Base-by-base conservation (phyloP, 345 rosid species). In the Salix brachista region DNA sequence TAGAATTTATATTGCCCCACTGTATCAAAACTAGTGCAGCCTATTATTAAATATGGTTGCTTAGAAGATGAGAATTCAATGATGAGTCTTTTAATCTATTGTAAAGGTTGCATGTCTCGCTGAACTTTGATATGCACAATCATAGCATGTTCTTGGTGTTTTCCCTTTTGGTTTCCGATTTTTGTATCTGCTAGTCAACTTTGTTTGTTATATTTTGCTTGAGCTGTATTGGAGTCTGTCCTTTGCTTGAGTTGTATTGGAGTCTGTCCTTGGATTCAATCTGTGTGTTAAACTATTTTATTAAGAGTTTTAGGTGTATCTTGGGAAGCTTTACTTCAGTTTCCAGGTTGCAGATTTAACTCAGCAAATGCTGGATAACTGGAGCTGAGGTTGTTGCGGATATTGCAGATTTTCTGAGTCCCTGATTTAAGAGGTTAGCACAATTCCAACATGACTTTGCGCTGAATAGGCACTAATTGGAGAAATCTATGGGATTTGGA, bases 301-400 rank as follows among this genome's bases (percentile, higher is more conserved):
- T 54, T 60, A 28, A 73, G 81, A 36, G 12, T 50, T 52, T 19
- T 73, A 34, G 87, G 72, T 79, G 34, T 72, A 73, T 84, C 69
- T 84, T 82, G 80, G 84, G 85, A 79, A 80, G 84, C 86, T 81
- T 85, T 75, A 77, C 84, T 75, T 82, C 70, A 75, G 75, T 78
- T 84, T 82, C 86, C 65, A 77, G 85, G 81, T 76, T 77, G 85
- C 80, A 78, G 89, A 84, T 84, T 75, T 60, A 76, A 56, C 83
- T 73, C 75, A 76, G 75, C 68, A 79, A 74, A 83, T 68, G 82
- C 86, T 39, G 65, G 78, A 77, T 80, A 75, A 73, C 67, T 68
- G 86, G 81, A 75, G 81, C 85, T 68, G 71, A 77, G 80, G 70
- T 44, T 72, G 69, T 77, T 83, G 69, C 69, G 86, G 81, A 69